Evolutionary conservation across 2,329 filamentous ascomycete genomes (phyloP).

Genomic region (Sporothrix mexicana): DNA sequence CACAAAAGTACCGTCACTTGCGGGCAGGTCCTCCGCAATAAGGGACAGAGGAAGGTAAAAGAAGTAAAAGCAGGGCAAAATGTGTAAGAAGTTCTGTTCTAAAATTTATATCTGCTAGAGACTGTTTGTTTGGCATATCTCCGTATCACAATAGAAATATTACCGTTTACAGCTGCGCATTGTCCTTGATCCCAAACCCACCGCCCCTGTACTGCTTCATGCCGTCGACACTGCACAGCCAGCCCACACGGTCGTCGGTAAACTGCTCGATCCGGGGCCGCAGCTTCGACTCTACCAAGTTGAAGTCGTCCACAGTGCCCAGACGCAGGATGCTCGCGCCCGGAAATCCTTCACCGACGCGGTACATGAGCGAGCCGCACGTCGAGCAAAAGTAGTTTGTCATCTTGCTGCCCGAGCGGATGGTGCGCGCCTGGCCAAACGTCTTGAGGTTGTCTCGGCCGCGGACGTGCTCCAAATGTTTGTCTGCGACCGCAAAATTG

Average conservation of each 20-base stretch:
- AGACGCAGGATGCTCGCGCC: slow-evolving; percentile 48
- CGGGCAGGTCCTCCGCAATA: background rate
- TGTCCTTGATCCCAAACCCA: background rate
- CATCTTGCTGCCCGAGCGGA: slow-evolving; percentile 57
- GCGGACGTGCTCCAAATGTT: slow-evolving; percentile 54
- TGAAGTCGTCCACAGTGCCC: slow-evolving; percentile 42
- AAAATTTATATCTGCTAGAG: no score
- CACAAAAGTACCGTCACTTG: no score
- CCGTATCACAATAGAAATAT: background rate
- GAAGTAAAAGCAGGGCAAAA: no score
- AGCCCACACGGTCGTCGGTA: slow-evolving; percentile 50
- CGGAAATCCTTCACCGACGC: slow-evolving; percentile 48
- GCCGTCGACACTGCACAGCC: slow-evolving; percentile 27
- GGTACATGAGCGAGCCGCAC: slow-evolving; percentile 62
- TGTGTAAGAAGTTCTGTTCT: no score
- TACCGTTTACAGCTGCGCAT: background rate
- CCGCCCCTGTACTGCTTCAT: slow-evolving; percentile 9
- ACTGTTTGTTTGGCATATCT: background rate
- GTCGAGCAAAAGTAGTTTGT: slow-evolving; percentile 65
- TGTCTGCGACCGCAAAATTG: slow-evolving; percentile 59
- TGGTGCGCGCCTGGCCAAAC: slow-evolving; percentile 55
- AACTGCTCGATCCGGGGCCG: slow-evolving; percentile 55
- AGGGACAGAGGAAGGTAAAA: background rate
- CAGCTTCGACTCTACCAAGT: slow-evolving; percentile 54
- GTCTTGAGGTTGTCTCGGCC: slow-evolving; percentile 57